Evolutionary conservation across 2,329 filamentous ascomycete species (phyloP), one percentile per base, ranked within the genome.

Genomic region (Arachnopeziza araneosa): DNA sequence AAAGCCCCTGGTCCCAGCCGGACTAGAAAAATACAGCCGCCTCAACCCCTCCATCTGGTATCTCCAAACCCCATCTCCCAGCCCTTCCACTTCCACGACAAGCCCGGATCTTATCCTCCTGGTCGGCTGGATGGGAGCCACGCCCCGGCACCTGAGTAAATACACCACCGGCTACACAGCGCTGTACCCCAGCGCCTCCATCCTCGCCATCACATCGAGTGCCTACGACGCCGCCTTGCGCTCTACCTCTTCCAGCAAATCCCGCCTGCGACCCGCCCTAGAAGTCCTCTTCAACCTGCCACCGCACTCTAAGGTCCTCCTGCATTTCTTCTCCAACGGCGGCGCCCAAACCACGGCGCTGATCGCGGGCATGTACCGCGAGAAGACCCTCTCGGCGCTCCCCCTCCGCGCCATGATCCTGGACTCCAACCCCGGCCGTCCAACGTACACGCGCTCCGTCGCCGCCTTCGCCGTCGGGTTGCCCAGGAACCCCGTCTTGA

Each of bases 251-350:
- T 44, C 60, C 5, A 75, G 74, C 23, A 75, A 79, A 57, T 69
- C 79, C 19, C 75, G 78, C 59, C 68, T 80, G 49, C 62, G 66
- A 12, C 73, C 77, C 1, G 73, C 72, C 9, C 67, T 77, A 10
- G 67, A 73, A 17, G 71, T 71, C 22, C 67, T 78, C 19, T 70
- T 66, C 53, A 53, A 59, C 61, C 30, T 69, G 56, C 52, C 64
- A 19, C 55, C 60, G 30, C 36, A 64, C 62, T 26, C 52, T 8
- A 62, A 55, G 64, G 65, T 69, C 66, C 73, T 77, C 30, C 63
- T 80, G 9, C 79, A 82, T 67, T 69, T 77, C 58, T 82, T 81
- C 70, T 81, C 78, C 23, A 80, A 82, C 60, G 79, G 79, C 24
- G 80, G 80, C 19, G 68, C 75, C 22, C 72, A 74, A 55, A 75